Evolutionary conservation across 225 moss, liverwort and hornwort species (phyloP), one percentile per base, ranked within the genome.

Genomic region (Polytrichum formosum): DNA sequence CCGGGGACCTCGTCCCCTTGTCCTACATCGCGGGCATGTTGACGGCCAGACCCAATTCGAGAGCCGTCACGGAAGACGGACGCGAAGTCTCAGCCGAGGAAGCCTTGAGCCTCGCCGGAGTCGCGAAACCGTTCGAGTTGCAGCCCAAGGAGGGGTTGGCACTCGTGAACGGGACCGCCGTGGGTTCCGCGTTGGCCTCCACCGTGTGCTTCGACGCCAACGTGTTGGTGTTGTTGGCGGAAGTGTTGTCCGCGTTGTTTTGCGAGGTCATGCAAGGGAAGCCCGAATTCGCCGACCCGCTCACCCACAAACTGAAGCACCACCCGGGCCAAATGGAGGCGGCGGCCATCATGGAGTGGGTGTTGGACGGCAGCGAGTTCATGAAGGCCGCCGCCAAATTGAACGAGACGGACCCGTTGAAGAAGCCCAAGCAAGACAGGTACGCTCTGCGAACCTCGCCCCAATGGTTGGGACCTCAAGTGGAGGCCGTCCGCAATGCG

Each of bases 141-240:
- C 75, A 86, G 70, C 90, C 90, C 67, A 90, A 90, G 76, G 90
- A 91, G 62, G 91, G 91, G 4, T 70, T 91, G 53, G 91, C 91
- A 1, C 70, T 90, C 61, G 90, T 90, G 35, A 90, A 91, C 26
- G 91, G 91, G 1, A 88, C 91, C 2, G 84, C 88, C 0, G 88
- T 91, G 18, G 91, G 88, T n/a, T 83, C 91, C 26, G 91, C 86
- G 8, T 70, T 88, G 70, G 91, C 91, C 22, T 88, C 88, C 22
- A 88, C 80, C 4, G 64, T 66, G 9, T 88, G 91, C 76, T 91
- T 86, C 56, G 91, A 91, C 64, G 91, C 88, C 62, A 88, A 91
- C 64, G 69, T 91, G 4, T 69, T 91, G 69, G 91, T 76, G 5
- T 59, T 91, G 26, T 67, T 91, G 26, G 88, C 91, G 0, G 91